Evolutionary conservation across 1,284 basidiomycete species (phyloP).

Genomic region (Tylopilus sp.): DNA sequence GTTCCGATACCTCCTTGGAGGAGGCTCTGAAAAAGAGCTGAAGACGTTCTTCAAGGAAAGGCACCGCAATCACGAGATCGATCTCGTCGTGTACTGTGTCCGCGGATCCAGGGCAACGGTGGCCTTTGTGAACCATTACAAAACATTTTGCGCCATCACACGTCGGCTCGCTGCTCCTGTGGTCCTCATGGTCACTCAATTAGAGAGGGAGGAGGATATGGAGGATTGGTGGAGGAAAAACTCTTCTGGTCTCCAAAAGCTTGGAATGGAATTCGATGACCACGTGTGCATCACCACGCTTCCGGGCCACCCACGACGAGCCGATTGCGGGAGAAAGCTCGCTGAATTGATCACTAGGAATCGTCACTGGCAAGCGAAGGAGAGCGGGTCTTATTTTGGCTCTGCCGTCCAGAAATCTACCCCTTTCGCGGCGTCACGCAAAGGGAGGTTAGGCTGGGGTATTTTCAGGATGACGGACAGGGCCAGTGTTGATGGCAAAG

Average conservation of each 20-base stretch:
- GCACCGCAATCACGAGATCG: conserved; percentile 16
- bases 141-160: conserved; percentile 22
- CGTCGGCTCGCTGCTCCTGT: conserved; percentile 27
- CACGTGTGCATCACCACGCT: conserved; percentile 27
- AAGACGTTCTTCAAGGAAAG: conserved; percentile 25
- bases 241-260: background rate
- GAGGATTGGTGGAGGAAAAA: conserved; percentile 31
- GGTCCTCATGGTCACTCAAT: conserved; percentile 23
- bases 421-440: background rate
- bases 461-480: background rate
- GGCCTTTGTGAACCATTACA: conserved; percentile 20
- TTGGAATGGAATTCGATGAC: conserved; percentile 25
- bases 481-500: background rate
- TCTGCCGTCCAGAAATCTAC: background rate
- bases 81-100: conserved; percentile 32
- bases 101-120: conserved; percentile 21
- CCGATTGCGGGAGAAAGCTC: conserved; percentile 18
- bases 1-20: conserved; percentile 10
- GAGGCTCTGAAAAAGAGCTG: conserved; percentile 15
- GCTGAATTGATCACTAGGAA: conserved; percentile 11
- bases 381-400: conserved; percentile 19
- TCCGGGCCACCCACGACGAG: conserved; percentile 4
- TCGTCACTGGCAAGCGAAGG: conserved; percentile 9
- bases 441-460: background rate
- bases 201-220: conserved; percentile 21